These are phyloP conservation scores for Onygena corvina DNA, from an alignment of 2,329 filamentous ascomycete species.

Conservation along the genomic window DNA sequence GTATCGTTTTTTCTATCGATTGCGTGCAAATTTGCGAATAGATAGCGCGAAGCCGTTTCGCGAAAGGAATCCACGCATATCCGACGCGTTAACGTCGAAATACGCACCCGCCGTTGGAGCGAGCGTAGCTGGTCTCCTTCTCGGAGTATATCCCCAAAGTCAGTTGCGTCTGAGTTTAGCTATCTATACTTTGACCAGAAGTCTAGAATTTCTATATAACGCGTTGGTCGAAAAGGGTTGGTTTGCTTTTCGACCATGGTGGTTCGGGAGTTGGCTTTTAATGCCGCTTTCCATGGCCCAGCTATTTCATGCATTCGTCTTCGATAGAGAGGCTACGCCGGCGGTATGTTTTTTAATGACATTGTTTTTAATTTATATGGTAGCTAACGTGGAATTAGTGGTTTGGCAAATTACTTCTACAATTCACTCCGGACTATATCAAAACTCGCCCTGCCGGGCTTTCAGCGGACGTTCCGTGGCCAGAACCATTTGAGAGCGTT, in stretches of 20 bases:
- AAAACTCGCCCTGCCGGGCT: slow-evolving; percentile 58
- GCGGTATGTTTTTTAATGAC: slow-evolving; percentile 35
- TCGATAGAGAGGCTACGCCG: slow-evolving; percentile 63
- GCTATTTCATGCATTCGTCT: slow-evolving; percentile 62
- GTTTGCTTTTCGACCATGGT: slow-evolving; percentile 59
- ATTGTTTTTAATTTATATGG: not conserved
- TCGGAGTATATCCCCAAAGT: slow-evolving; percentile 61
- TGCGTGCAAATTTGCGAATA: slow-evolving; percentile 66
- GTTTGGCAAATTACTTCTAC: slow-evolving; percentile 54
- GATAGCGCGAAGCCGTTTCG: slow-evolving; percentile 73
- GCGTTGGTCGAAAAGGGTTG: slow-evolving; percentile 58
- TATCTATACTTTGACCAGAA: slow-evolving; percentile 69
- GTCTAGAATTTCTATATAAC: slow-evolving; percentile 80
- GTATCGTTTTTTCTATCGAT: slow-evolving; percentile 73
- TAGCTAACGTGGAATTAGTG: slow-evolving; percentile 23
- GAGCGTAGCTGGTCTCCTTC: slow-evolving; percentile 68
- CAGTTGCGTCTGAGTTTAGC: slow-evolving; percentile 67
- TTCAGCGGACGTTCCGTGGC: slow-evolving; percentile 59
- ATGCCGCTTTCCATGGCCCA: slow-evolving; percentile 67
- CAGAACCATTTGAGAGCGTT: slow-evolving; percentile 59
- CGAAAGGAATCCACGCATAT: slow-evolving; percentile 64
- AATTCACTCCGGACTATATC: slow-evolving; percentile 66
- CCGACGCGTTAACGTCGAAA: slow-evolving; percentile 62
- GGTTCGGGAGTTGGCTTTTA: slow-evolving; percentile 74
- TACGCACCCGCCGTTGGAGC: slow-evolving; percentile 86